Evolutionary conservation across 2,329 filamentous ascomycete species (phyloP), one percentile per base, ranked within the genome.

Genomic region (Colletotrichum siamense): DNA sequence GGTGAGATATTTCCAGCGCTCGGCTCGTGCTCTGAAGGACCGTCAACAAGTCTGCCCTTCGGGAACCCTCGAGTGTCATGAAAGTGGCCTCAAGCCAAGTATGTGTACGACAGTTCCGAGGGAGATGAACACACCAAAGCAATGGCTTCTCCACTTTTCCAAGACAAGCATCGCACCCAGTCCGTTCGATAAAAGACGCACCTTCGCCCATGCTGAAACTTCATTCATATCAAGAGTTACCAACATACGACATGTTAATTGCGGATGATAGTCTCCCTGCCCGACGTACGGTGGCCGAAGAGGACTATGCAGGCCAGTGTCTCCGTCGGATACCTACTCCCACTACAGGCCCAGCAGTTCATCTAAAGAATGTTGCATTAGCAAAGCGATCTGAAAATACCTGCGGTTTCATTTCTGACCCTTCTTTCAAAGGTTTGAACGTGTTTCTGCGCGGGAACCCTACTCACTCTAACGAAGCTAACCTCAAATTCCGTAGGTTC

Each of bases 381-480:
- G 39, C 0, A 2, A 49, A n/a, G 3, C 18, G 9, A 0, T 49
- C 39, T 49, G 39, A 0, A 49, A 3, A 49, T 49, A 49, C 44
- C 44, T 22, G 9, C 18, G 18, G 44, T 0, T 49, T 49, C 6
- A 49, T 49, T 2, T 22, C 44, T 0, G 44, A 22, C 18, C 18
- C 9, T 22, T 49, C 18, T 0, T 49, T 12, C 0, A n/a, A 49
- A 22, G 44, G 44, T 49, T 49, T 18, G 18, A n/a, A n/a, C 0
- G 0, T n/a, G 1, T 5, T 3, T n/a, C 39, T 49, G 18, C 18
- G 12, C 39, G 18, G 18, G 8, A 1, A 49, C 18, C 9, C 0
- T n/a, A 6, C 9, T 49, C 5, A 22, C 3, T 0, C 18, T 0
- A 0, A 49, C 39, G 18, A 49, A 0, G 0, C 39, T 49, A 22